phyloP scores from a whole-genome alignment of 306 rosid genomes.

The Canavalia ensiformis region DNA sequence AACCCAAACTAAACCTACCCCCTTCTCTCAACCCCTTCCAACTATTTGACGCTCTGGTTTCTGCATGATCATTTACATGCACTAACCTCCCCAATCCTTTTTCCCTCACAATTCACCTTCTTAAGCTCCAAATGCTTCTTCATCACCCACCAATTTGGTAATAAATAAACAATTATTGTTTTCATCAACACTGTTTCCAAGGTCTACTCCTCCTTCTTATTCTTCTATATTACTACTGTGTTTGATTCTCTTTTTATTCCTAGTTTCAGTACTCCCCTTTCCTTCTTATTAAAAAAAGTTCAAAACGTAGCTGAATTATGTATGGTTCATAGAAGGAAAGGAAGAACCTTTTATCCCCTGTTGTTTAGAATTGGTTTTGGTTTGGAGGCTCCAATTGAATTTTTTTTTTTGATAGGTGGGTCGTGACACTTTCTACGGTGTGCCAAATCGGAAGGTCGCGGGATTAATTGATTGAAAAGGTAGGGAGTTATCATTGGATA shows the following conservation, averaged over 20 bases:
- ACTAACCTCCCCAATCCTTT: neutral
- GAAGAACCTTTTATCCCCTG: neutral
- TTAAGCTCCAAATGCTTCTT: conserved; percentile 45
- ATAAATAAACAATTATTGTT: conserved; percentile 13
- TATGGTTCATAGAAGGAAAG: conserved; percentile 20
- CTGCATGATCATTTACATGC: conserved; percentile 35
- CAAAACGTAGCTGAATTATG: conserved; percentile 8
- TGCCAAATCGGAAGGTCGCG: conserved; percentile 38
- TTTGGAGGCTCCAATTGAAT: conserved; percentile 1
- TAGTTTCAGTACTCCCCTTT: neutral
- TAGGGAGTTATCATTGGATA: conserved; percentile 17
- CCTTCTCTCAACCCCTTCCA: neutral
- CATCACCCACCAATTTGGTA: conserved; percentile 46
- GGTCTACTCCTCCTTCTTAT: conserved; percentile 49
- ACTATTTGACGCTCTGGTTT: conserved; percentile 2
- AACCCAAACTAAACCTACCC: conserved; percentile 74
- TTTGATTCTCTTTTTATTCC: conserved; percentile 32
- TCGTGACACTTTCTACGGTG: conserved; percentile 37
- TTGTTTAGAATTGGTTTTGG: conserved; percentile 45
- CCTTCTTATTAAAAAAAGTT: neutral
- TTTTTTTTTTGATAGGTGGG: conserved; percentile 34
- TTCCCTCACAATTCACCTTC: conserved; percentile 31
- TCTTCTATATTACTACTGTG: neutral
- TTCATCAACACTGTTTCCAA: conserved; percentile 37
- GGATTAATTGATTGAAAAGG: conserved; percentile 29